Percentiles rank a stretch among this genome's conserved stretches.
phyloP scores from a whole-genome alignment of 2,329 filamentous ascomycete species.

The Fonsecaea monophora region DNA sequence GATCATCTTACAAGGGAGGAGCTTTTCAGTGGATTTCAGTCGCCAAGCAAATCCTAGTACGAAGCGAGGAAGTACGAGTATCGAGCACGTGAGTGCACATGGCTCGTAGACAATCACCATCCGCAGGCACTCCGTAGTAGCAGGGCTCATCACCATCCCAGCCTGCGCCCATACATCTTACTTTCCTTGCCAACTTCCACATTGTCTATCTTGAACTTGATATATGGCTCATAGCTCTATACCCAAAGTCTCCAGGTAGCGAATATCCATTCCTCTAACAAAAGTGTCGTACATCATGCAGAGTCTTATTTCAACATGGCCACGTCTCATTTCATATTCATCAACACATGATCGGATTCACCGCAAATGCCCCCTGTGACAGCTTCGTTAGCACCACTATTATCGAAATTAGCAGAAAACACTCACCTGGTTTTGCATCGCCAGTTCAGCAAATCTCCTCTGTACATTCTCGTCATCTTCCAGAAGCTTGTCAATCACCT shows the following conservation, averaged over 20 bases:
- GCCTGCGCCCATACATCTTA: background rate
- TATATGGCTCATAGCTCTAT: background rate
- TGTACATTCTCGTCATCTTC: conserved; percentile 48
- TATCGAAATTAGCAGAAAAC: background rate
- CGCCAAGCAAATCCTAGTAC: background rate
- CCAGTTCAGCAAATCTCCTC: conserved; percentile 14
- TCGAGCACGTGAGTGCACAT: too few relatives aligned
- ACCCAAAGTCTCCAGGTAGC: background rate
- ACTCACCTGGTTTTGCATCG: conserved; percentile 30
- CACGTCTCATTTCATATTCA: background rate
- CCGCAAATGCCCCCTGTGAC: conserved; percentile 23
- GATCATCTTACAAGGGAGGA: background rate
- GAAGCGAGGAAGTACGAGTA: too few relatives aligned
- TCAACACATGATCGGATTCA: conserved; percentile 31
- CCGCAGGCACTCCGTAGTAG: background rate
- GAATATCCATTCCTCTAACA: conserved; percentile 1
- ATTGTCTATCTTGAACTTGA: background rate
- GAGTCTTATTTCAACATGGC: background rate
- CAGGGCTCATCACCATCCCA: background rate
- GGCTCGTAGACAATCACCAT: background rate
- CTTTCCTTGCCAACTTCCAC: background rate
- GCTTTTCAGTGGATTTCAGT: background rate
- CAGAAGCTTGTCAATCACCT: conserved; percentile 68
- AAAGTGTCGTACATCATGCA: conserved; percentile 4
- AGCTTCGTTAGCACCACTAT: background rate